These are phyloP conservation scores for Cyclotella atomus DNA, from an alignment of 108 stramenopile genomes.

Conservation along the genomic window DNA sequence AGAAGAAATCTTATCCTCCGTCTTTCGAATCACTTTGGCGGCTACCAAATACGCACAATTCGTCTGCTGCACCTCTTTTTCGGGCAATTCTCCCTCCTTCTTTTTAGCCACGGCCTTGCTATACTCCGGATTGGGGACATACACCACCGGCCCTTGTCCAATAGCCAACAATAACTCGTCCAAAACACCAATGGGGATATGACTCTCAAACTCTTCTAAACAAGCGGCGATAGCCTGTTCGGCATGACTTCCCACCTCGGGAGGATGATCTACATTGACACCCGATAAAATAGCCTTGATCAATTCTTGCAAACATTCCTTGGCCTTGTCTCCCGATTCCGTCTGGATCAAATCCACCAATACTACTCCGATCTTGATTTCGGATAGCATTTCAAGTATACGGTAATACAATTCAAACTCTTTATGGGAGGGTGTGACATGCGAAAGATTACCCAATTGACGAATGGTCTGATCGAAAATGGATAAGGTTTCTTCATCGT, in stretches of 20 bases:
- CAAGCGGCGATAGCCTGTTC: constrained; percentile 59
- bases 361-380: constrained; percentile 82
- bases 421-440: constrained; percentile 16
- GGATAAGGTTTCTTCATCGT: constrained; percentile 58
- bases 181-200: constrained; percentile 67
- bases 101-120: constrained; percentile 20
- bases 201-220: constrained; percentile 78
- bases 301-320: constrained; percentile 67
- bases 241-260: constrained; percentile 63
- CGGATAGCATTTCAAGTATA: constrained; percentile 73
- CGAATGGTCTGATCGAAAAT: constrained; percentile 77
- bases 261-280: constrained; percentile 70
- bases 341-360: constrained; percentile 72
- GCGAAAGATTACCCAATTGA: constrained; percentile 75
- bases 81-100: constrained; percentile 22
- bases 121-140: constrained; percentile 57
- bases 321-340: constrained; percentile 46
- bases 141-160: constrained; percentile 67
- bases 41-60: constrained; percentile 75
- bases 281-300: constrained; percentile 62
- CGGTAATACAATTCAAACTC: constrained; percentile 62
- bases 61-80: constrained; percentile 59
- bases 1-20: constrained; percentile 66
- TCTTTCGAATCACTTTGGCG: constrained; percentile 55
- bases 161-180: constrained; percentile 76